These are phyloP conservation scores for Phytopythium vexans DNA, from an alignment of 352 stramenopile species.

Conservation along the genomic window DNA sequence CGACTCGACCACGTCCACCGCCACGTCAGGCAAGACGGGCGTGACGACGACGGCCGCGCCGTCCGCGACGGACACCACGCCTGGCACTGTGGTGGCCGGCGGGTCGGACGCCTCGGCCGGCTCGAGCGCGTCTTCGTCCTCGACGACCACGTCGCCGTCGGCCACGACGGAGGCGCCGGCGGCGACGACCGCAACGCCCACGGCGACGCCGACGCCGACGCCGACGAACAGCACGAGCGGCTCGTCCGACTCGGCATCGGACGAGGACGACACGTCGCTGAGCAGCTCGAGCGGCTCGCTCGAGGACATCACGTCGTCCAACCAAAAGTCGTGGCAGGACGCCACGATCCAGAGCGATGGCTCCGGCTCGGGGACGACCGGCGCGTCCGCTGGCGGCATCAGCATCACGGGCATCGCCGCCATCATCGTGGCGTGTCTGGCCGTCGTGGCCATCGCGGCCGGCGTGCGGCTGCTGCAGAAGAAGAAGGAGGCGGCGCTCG, in stretches of 20 bases:
- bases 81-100: slow-evolving; percentile 18
- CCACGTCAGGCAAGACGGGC: not conserved
- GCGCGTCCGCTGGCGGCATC: slow-evolving; percentile 10
- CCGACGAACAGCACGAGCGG: not conserved
- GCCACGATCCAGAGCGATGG: slow-evolving; percentile 28
- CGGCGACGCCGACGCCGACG: not conserved
- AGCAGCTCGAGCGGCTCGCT: slow-evolving; percentile 4
- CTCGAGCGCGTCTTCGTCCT: not conserved
- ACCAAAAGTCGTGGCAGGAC: slow-evolving; percentile 24
- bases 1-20: slow-evolving; percentile 3
- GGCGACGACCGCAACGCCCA: not conserved
- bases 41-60: slow-evolving; percentile 4
- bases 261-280: slow-evolving; percentile 10
- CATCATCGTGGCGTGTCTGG: slow-evolving; percentile 69
- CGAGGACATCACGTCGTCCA: slow-evolving; percentile 14
- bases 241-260: slow-evolving; percentile 13
- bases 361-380: slow-evolving; percentile 1
- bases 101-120: slow-evolving; percentile 10
- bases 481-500: slow-evolving; percentile 30
- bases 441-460: slow-evolving; percentile 64
- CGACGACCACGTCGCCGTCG: not conserved
- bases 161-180: not conserved
- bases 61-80: slow-evolving; percentile 12
- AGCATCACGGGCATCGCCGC: slow-evolving; percentile 39
- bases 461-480: slow-evolving; percentile 65